A percentile compares a stretch with the other conserved stretches of the same genome.
These are phyloP conservation scores for Penicillium sp. DNA, from an alignment of 2,329 filamentous ascomycete genomes.

Conservation along the genomic window DNA sequence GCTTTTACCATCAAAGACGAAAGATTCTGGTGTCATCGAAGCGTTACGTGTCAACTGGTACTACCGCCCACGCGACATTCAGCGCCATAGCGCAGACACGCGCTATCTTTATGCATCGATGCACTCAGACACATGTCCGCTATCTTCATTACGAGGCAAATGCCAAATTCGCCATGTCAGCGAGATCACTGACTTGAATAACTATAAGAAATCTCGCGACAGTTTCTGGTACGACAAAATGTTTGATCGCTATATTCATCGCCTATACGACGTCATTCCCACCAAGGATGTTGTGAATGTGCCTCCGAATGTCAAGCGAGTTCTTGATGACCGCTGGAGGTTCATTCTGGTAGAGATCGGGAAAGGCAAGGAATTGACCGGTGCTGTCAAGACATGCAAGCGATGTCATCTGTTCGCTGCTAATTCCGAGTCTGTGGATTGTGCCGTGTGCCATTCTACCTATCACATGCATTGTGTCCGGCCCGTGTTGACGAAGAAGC, in stretches of 20 bases:
- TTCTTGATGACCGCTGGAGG: constrained; percentile 93
- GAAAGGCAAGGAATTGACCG: constrained; percentile 90
- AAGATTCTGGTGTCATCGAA: constrained; percentile 71
- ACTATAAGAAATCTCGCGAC: constrained; percentile 80
- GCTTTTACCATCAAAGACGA: constrained; percentile 80
- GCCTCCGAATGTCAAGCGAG: constrained; percentile 89
- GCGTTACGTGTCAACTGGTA: constrained; percentile 96
- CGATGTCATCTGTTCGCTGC: constrained; percentile 88
- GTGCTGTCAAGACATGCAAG: constrained; percentile 94
- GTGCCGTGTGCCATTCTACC: constrained; percentile 88
- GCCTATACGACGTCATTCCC: constrained; percentile 95
- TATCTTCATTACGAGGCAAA: constrained; percentile 89
- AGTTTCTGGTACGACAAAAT: constrained; percentile 97
- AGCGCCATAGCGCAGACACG: constrained; percentile 85
- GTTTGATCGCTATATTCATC: constrained; percentile 97
- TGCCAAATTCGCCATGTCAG: constrained; percentile 85
- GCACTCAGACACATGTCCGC: constrained; percentile 94
- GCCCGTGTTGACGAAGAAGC: constrained; percentile 89
- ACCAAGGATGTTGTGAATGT: constrained; percentile 93
- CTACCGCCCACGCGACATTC: constrained; percentile 93
- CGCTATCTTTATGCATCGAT: constrained; percentile 93
- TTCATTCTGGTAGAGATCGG: constrained; percentile 93
- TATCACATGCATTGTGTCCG: constrained; percentile 99
- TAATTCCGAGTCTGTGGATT: constrained; percentile 95
- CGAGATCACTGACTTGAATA: constrained; percentile 78